Conservation (phyloP, 2,329 filamentous ascomycete genomes). For the Corynespora cassiicola region DNA sequence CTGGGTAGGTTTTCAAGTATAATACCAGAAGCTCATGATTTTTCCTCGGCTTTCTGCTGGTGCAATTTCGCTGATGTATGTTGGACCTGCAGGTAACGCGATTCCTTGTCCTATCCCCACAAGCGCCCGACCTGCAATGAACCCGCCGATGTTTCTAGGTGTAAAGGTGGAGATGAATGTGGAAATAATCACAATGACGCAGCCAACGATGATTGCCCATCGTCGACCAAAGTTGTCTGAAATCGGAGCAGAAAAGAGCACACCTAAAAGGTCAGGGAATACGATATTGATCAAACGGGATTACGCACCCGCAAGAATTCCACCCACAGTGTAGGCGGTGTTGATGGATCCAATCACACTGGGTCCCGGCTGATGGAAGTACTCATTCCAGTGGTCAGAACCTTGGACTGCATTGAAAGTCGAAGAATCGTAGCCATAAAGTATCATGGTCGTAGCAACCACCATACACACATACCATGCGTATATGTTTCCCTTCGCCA, state of each 20-base stretch:
- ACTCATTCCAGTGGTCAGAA: slow-evolving; percentile 1
- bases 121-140: slow-evolving; percentile 5
- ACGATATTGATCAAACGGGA: no score
- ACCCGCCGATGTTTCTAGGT: slow-evolving; percentile 3
- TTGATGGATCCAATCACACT: slow-evolving; percentile 6
- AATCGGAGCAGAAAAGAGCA: slow-evolving; percentile 3
- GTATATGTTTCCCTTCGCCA: slow-evolving; percentile 4
- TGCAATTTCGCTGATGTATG: slow-evolving; percentile 71
- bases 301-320: no score
- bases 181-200: slow-evolving; percentile 2
- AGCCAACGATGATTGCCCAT: slow-evolving; percentile 4
- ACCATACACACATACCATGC: slow-evolving; percentile 8
- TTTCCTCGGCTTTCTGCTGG: slow-evolving; percentile 66
- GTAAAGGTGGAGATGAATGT: slow-evolving; percentile 7
- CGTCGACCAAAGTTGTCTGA: slow-evolving; percentile 6
- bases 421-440: slow-evolving; percentile 8
- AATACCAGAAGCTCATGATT: slow-evolving; percentile 71
- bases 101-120: slow-evolving; percentile 6
- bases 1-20: no score
- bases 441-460: slow-evolving; percentile 6
- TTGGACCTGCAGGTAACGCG: slow-evolving; percentile 57
- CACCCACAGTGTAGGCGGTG: no score
- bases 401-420: slow-evolving; percentile 7
- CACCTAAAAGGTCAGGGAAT: slow-evolving; percentile 3
- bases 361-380: slow-evolving; percentile 4